These are phyloP conservation scores for Aspergillus melleus DNA, from an alignment of 2,329 filamentous ascomycete genomes.

Conservation along the genomic window DNA sequence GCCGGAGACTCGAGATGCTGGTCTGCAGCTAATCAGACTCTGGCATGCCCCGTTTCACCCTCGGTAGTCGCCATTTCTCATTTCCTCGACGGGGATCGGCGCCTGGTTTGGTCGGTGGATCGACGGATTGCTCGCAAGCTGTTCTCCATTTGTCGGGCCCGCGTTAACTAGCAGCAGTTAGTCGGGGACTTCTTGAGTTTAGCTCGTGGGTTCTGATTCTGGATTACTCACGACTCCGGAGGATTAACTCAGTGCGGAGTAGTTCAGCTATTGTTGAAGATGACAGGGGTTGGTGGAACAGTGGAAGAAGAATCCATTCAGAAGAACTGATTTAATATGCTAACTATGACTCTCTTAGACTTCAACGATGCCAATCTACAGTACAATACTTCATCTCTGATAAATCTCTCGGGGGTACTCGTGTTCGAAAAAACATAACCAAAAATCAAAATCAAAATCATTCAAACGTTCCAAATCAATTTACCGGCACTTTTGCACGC, in stretches of 20 bases:
- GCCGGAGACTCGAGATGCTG: no score
- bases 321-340: no score
- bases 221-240: neutral
- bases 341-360: no score
- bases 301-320: no score
- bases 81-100: neutral
- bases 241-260: no score
- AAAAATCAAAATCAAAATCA: neutral
- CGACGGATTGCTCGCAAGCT: constrained; percentile 6
- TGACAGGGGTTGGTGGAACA: no score
- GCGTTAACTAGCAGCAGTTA: no score
- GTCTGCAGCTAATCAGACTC: no score
- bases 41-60: neutral
- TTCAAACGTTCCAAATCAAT: no score
- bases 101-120: neutral
- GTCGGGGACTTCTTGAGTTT: no score
- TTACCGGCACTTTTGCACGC: neutral
- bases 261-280: no score
- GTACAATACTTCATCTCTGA: neutral
- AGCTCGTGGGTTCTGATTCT: neutral
- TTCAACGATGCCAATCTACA: neutral
- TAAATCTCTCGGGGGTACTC: neutral
- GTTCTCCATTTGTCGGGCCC: constrained; percentile 6
- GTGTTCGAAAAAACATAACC: constrained; percentile 1
- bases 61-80: neutral